Evolutionary conservation across 176 grass and related monocot species (phyloP).

Genomic region (Oryza nivara): DNA sequence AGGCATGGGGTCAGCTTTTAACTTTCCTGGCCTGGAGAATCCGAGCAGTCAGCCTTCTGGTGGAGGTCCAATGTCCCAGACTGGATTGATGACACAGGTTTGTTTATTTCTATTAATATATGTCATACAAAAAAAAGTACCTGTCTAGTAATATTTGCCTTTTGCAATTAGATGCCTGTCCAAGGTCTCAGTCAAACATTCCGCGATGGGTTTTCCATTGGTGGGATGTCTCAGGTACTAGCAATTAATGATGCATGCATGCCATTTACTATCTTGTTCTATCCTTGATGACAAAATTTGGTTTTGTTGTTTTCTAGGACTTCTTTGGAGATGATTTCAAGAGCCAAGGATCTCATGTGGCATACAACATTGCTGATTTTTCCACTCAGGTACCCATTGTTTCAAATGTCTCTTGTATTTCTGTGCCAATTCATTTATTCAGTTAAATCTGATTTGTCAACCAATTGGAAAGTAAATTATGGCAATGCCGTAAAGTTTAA

Average conservation of each 20-base stretch:
- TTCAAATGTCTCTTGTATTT: not conserved
- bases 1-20: constrained; percentile 65
- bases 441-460: constrained; percentile 10
- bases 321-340: constrained; percentile 99
- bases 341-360: constrained; percentile 95
- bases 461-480: not conserved
- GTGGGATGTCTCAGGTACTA: constrained; percentile 98
- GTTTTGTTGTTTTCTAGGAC: constrained; percentile 59
- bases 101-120: constrained; percentile 14
- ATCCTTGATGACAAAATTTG: not conserved
- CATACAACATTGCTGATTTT: constrained; percentile 96
- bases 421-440: not conserved
- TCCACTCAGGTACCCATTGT: constrained; percentile 67
- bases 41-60: constrained; percentile 84
- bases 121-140: constrained; percentile 25
- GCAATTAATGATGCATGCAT: constrained; percentile 2
- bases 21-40: constrained; percentile 73
- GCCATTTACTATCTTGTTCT: constrained; percentile 18
- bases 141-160: constrained; percentile 37
- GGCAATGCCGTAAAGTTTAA: not conserved
- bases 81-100: constrained; percentile 99
- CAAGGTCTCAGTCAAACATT: constrained; percentile 98
- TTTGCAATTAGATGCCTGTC: constrained; percentile 70
- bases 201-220: constrained; percentile 93
- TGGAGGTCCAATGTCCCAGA: constrained; percentile 76